Percentiles rank a stretch among this genome's conserved stretches.
Evolutionary conservation across 140 eudicot genomes (phyloP).

Genomic region (Flaveria floridana): DNA sequence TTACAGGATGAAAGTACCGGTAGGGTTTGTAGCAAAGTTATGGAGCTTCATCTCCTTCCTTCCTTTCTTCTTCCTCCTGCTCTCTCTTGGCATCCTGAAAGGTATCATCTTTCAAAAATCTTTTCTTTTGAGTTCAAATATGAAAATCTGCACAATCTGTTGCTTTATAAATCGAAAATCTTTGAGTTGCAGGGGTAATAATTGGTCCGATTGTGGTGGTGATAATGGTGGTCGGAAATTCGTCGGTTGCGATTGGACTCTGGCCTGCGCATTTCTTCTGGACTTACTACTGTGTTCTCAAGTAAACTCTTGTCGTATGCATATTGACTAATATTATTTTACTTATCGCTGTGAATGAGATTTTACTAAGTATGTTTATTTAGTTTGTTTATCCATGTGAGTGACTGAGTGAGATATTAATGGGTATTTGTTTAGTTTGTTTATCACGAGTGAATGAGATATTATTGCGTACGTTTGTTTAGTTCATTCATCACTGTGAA

Average conservation of each 20-base stretch:
- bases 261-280: conserved; percentile 91
- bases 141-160: neutral
- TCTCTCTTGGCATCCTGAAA: conserved; percentile 68
- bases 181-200: conserved; percentile 47
- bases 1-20: conserved; percentile 67
- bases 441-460: too few species aligned
- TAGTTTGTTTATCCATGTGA: too few species aligned
- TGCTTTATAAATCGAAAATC: neutral
- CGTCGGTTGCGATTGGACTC: conserved; percentile 74
- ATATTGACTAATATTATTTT: too few species aligned
- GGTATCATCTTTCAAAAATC: conserved; percentile 31
- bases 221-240: conserved; percentile 62
- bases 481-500: too few species aligned
- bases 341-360: too few species aligned
- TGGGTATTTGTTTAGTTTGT: too few species aligned
- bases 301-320: conserved; percentile 35
- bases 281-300: conserved; percentile 78
- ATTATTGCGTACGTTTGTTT: too few species aligned
- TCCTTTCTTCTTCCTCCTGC: conserved; percentile 73
- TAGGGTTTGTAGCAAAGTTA: conserved; percentile 59
- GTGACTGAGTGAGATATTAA: too few species aligned
- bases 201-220: conserved; percentile 52
- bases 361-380: too few species aligned
- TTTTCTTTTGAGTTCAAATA: neutral
- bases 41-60: conserved; percentile 73